These are phyloP conservation scores for Boletus tylopilopsis DNA, from an alignment of 768 basidiomycete species.

Conservation along the genomic window DNA sequence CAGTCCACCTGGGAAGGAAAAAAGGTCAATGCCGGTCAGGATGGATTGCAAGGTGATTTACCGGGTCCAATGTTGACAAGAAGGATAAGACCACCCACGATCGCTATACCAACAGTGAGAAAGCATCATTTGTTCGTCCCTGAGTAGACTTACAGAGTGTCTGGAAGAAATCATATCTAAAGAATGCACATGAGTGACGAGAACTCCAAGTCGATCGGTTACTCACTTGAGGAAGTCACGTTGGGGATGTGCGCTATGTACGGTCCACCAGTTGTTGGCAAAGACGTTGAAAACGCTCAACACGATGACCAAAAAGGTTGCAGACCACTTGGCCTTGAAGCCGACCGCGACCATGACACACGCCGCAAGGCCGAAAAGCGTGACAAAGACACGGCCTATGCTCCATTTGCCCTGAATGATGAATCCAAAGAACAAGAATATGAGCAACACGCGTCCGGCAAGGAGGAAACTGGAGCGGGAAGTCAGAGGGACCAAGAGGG, in stretches of 20 bases:
- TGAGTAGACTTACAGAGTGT: conserved; percentile 59
- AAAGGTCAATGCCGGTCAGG: not conserved
- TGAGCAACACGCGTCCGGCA: conserved; percentile 92
- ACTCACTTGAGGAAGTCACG: conserved; percentile 96
- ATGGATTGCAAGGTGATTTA: conserved; percentile 27
- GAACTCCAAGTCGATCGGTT: not conserved
- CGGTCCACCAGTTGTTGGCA: conserved; percentile 98
- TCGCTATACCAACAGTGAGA: conserved; percentile 44
- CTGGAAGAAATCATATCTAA: conserved; percentile 98
- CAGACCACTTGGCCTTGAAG: conserved; percentile 99
- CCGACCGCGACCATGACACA: conserved; percentile 97
- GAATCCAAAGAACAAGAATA: conserved; percentile 99
- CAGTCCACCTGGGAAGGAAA: conserved; percentile 65
- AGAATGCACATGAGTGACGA: conserved; percentile 20
- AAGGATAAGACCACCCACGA: conserved; percentile 95
- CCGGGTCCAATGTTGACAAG: conserved; percentile 98
- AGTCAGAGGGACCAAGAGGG: conserved; percentile 1
- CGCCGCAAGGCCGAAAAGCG: conserved; percentile 84
- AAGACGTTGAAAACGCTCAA: conserved; percentile 96
- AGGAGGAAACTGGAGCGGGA: conserved; percentile 79
- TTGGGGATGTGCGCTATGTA: conserved; percentile 89
- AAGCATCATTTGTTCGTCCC: not conserved
- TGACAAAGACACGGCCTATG: conserved; percentile 80
- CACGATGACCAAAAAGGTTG: conserved; percentile 88
- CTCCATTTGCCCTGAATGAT: conserved; percentile 92